These are phyloP conservation scores for Hymenoscyphus infarciens DNA, from an alignment of 2,329 filamentous ascomycete genomes.

Conservation along the genomic window DNA sequence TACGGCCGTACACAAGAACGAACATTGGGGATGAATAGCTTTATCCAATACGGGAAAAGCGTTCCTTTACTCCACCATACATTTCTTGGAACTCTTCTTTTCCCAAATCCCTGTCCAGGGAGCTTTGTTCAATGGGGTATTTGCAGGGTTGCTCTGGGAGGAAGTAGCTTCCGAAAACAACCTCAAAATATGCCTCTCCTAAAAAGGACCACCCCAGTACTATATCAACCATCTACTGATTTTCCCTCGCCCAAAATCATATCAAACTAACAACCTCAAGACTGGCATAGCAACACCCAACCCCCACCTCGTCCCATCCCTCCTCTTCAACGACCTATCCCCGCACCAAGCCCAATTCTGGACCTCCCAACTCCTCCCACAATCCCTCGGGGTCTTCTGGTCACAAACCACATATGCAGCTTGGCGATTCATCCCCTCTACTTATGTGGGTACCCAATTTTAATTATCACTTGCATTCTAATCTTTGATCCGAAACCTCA, in stretches of 20 bases:
- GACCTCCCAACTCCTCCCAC: slow-evolving; percentile 38
- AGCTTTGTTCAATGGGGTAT: background rate
- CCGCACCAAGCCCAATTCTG: slow-evolving; percentile 39
- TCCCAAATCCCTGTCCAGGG: background rate
- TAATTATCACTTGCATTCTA: too few relatives aligned
- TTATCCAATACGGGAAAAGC: background rate
- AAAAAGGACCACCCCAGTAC: background rate
- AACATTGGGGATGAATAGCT: background rate
- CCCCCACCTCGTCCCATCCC: slow-evolving; percentile 34
- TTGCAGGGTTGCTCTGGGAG: background rate
- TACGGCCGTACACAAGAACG: too few relatives aligned
- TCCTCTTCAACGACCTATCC: slow-evolving; percentile 44
- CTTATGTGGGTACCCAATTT: slow-evolving; percentile 17
- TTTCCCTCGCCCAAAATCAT: too few relatives aligned
- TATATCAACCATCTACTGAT: too few relatives aligned
- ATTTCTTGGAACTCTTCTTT: background rate
- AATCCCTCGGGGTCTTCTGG: slow-evolving; percentile 37
- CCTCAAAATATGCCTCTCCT: too few relatives aligned
- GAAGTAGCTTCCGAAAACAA: background rate
- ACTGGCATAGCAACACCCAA: slow-evolving; percentile 35
- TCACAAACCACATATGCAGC: slow-evolving; percentile 28
- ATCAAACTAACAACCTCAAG: slow-evolving; percentile 20
- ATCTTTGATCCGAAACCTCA: too few relatives aligned
- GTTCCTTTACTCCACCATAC: background rate
- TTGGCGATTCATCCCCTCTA: slow-evolving; percentile 30